Evolutionary conservation across 108 stramenopile genomes (phyloP).

Genomic region (Skeletonema tropicum): DNA sequence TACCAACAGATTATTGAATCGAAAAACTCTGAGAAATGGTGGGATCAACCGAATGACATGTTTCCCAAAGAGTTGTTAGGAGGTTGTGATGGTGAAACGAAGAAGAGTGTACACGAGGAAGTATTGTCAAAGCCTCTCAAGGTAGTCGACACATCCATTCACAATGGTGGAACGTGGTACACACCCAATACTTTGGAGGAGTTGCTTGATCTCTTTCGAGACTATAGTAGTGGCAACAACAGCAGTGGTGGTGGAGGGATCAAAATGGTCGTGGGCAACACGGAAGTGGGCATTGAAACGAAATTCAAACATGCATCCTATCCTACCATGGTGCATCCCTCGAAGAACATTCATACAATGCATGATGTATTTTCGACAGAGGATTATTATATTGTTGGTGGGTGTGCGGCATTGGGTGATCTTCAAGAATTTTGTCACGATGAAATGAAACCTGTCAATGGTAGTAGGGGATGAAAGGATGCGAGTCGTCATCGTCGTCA

Average conservation of each 20-base stretch:
- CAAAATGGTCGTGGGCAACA: conserved; percentile 94
- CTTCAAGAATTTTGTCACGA: conserved; percentile 68
- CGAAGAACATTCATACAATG: conserved; percentile 56
- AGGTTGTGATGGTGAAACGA: not conserved
- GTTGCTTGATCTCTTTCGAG: conserved; percentile 76
- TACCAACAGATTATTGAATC: conserved; percentile 47
- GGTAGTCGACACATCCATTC: conserved; percentile 71
- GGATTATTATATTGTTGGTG: conserved; percentile 59
- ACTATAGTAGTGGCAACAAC: conserved; percentile 50
- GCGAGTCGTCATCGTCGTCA: not conserved
- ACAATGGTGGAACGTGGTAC: conserved; percentile 88
- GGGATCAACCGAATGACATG: conserved; percentile 67
- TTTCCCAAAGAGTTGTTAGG: conserved; percentile 68
- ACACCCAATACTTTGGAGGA: conserved; percentile 79
- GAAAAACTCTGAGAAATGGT: conserved; percentile 53
- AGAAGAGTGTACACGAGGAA: not conserved
- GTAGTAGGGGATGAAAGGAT: no score
- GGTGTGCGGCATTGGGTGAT: conserved; percentile 67
- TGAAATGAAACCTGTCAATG: conserved; percentile 23
- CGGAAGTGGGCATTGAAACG: conserved; percentile 92
- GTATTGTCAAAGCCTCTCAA: conserved; percentile 61
- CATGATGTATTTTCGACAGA: conserved; percentile 50
- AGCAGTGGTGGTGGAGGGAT: conserved; percentile 46
- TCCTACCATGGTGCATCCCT: conserved; percentile 71
- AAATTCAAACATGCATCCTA: conserved; percentile 83